Conservation (phyloP, 371 early-diverging fungal genomes). For the Entomophthora muscae region DNA sequence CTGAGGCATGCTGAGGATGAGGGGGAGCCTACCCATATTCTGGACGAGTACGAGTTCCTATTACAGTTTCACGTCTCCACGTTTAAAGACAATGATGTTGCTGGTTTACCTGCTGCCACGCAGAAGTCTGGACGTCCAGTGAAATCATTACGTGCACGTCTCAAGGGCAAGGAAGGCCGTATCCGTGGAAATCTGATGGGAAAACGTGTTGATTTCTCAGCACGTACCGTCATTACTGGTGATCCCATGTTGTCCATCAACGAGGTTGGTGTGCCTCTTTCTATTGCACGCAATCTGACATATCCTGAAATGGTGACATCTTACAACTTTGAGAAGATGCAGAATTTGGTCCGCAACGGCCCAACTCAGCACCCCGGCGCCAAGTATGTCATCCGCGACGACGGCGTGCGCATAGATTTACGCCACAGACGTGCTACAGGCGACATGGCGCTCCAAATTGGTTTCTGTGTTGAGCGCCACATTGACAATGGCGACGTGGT, state of each 20-base stretch:
- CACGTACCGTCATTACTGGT: conserved; percentile 98
- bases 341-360: conserved; percentile 83
- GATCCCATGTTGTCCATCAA: conserved; percentile 96
- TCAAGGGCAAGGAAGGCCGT: conserved; percentile 99
- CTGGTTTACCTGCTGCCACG: conserved; percentile 91
- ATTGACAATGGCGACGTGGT: conserved; percentile 93
- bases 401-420: conserved; percentile 94
- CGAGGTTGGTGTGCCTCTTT: conserved; percentile 97
- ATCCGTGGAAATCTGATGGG: conserved; percentile 99
- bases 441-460: conserved; percentile 79
- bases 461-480: conserved; percentile 95
- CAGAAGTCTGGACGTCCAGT: conserved; percentile 96
- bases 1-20: conserved; percentile 85
- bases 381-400: conserved; percentile 94
- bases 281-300: conserved; percentile 95
- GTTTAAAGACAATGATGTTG: conserved; percentile 97
- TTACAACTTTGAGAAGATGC: conserved; percentile 89
- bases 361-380: conserved; percentile 98
- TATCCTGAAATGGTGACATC: conserved; percentile 97
- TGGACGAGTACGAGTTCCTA: conserved; percentile 87
- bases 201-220: conserved; percentile 99
- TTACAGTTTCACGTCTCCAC: conserved; percentile 98
- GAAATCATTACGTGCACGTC: conserved; percentile 95
- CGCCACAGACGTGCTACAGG: conserved; percentile 76
- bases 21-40: conserved; percentile 90